Conservation (phyloP, 306 rosid species). For the Luffa acutangula region DNA sequence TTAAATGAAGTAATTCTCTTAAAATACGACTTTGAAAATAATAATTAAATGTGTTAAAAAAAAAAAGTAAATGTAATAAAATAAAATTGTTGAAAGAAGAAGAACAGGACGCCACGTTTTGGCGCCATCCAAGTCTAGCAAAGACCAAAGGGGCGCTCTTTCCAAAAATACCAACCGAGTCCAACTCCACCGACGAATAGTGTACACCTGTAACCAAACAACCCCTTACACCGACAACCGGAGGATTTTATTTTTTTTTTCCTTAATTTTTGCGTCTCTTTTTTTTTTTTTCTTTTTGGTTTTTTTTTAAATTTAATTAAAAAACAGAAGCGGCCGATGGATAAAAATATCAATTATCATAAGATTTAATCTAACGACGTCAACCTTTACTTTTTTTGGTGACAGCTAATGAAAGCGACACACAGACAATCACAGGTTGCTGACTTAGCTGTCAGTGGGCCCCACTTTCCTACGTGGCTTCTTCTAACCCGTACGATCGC, state of each 20-base stretch:
- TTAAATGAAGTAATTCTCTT: too few relatives aligned
- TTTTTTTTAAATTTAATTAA: too few relatives aligned
- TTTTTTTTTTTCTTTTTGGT: neutral
- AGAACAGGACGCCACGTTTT: neutral
- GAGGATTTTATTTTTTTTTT: neutral
- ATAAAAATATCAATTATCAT: neutral
- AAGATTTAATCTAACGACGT: constrained; percentile 7
- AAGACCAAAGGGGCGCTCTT: neutral
- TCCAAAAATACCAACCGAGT: neutral
- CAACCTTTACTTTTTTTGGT: constrained; percentile 13
- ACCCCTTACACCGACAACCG: neutral
- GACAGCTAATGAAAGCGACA: constrained; percentile 14
- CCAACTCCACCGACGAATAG: constrained; percentile 7
- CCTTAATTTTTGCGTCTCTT: neutral
- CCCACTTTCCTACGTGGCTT: neutral
- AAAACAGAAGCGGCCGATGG: neutral
- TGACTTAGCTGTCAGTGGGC: constrained; percentile 9
- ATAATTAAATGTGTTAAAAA: neutral
- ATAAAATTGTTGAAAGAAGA: neutral
- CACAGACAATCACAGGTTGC: constrained; percentile 4
- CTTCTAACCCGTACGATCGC: neutral
- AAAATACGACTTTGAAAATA: neutral
- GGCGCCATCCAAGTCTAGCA: neutral
- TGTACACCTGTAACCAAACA: neutral
- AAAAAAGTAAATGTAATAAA: neutral